Evolutionary conservation across 306 rosid species (phyloP).

Genomic region (Fragaria ananassa): DNA sequence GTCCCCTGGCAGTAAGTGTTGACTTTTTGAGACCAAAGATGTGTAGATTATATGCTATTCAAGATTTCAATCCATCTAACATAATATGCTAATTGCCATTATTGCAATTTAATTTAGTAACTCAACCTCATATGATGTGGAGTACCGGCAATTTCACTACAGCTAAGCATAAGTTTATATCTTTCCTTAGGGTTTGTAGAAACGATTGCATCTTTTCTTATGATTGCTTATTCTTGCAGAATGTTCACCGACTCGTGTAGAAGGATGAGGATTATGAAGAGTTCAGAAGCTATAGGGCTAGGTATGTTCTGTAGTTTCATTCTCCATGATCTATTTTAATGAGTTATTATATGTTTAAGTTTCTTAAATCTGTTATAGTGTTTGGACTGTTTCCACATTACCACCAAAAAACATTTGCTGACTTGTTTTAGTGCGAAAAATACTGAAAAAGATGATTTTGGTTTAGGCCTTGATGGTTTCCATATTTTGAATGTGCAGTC

Average conservation of each 20-base stretch:
- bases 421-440: not conserved
- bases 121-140: not conserved
- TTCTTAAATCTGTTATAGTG: not conserved
- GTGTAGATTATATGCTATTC: not conserved
- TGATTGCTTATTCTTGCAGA: constrained; percentile 41
- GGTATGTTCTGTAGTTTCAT: constrained; percentile 39
- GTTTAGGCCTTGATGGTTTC: constrained; percentile 6
- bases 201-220: constrained; percentile 9
- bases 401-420: not conserved
- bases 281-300: constrained; percentile 92
- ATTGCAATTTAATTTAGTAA: not conserved
- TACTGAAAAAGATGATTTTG: constrained; percentile 6
- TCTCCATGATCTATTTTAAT: not conserved
- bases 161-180: not conserved
- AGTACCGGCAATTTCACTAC: not conserved
- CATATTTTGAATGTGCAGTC: constrained; percentile 10
- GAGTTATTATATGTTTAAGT: not conserved
- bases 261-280: constrained; percentile 93
- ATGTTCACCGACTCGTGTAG: constrained; percentile 81
- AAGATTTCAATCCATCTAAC: constrained; percentile 1
- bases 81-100: not conserved
- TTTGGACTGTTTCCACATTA: not conserved
- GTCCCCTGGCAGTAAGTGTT: constrained; percentile 93
- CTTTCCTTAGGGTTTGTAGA: not conserved
- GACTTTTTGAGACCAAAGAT: not conserved